Base-by-base conservation (phyloP, 768 basidiomycete genomes). In the Tricholoma bakamatsutake region DNA sequence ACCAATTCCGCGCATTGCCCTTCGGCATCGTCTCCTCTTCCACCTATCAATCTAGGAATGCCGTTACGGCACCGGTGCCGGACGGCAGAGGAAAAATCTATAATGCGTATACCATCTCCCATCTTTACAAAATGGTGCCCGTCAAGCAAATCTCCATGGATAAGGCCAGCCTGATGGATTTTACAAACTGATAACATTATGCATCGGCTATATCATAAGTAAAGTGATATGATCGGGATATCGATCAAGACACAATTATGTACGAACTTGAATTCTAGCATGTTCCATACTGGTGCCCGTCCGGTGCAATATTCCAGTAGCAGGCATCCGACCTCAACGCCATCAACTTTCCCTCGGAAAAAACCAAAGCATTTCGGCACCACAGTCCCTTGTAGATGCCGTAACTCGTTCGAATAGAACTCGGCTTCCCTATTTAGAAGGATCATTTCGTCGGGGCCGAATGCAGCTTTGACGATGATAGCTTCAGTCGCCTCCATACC, bases 331-430 rank as follows among this genome's bases (percentile, higher is more conserved):
- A 69, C 21, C 7, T 71, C 61, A 7, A 55, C 58, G 6, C 67
- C 68, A 10, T 65, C 31, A 1, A 65, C 56, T n/a, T 61, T 65
- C 13, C 69, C 67, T 24, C 61, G 60, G 57, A 62, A 79, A 27
- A 71, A 66, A 1, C 76, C 75, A 54, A 71, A 71, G 57, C 66
- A 73, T n/a, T 51, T 61, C 9, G 76, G 77, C 1, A 77, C 71
- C 8, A 71, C 66, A 8, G 21, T 61, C 5, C 76, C 76, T 53
- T 79, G 76, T 5, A 77, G 64, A 8, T 55, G 50, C 31, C 46
- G 40, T 30, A 77, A 65, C 18, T 70, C 62, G 9, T 64, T 61
- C 50, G 62, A 54, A 57, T 77, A 77, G 31, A 75, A 59, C 13
- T 57, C 59, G 2, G 67, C 66, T 55, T 79, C 77, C 13, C 63